Evolutionary conservation across 148 eudicot species (phyloP).

Genomic region (Dysphania ambrosioides): DNA sequence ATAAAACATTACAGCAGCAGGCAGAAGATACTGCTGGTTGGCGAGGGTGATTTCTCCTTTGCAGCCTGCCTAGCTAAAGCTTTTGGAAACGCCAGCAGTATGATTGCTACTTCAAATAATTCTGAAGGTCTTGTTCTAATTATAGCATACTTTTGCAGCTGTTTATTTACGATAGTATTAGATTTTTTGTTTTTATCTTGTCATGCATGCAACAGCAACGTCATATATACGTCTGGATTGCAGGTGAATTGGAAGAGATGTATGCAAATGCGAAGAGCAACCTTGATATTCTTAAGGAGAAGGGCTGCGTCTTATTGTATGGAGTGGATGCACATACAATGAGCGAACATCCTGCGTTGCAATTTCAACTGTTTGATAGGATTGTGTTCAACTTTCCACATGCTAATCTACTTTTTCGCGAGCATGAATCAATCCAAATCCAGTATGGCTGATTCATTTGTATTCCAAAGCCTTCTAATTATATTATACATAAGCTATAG

Average conservation of each 20-base stretch:
- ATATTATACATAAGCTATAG: too few relatives aligned
- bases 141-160: background rate
- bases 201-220: too few relatives aligned
- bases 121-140: slow-evolving; percentile 1
- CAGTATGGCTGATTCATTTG: too few relatives aligned
- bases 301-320: slow-evolving; percentile 22
- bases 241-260: background rate
- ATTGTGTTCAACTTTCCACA: slow-evolving; percentile 39
- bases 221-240: background rate
- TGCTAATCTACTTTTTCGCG: background rate
- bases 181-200: too few relatives aligned
- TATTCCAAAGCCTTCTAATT: too few relatives aligned
- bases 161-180: too few relatives aligned
- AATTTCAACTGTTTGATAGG: slow-evolving; percentile 14
- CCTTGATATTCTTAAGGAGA: slow-evolving; percentile 1
- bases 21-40: slow-evolving; percentile 20
- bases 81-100: slow-evolving; percentile 5
- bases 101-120: slow-evolving; percentile 13
- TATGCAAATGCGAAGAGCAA: slow-evolving; percentile 6
- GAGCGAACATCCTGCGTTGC: slow-evolving; percentile 6
- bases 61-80: slow-evolving; percentile 15
- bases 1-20: slow-evolving; percentile 20
- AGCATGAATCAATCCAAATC: slow-evolving; percentile 17
- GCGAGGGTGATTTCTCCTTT: slow-evolving; percentile 23
- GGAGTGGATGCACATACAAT: slow-evolving; percentile 23